Conservation (phyloP, 441 rosid species). For the Pelargonium australe region DNA sequence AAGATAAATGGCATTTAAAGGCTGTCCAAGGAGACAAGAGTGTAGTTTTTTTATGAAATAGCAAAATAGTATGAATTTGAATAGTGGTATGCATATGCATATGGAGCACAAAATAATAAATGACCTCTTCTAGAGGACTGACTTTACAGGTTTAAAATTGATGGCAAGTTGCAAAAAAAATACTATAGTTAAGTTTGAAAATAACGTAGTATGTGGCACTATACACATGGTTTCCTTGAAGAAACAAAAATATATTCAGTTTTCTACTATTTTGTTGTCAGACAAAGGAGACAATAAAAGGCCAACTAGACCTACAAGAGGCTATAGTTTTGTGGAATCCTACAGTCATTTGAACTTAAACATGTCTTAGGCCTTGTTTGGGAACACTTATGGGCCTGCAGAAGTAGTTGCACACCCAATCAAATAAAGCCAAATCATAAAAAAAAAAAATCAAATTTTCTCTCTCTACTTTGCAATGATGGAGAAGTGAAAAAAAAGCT, state of each 20-base stretch:
- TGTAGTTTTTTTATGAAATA: no score
- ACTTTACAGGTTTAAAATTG: not conserved
- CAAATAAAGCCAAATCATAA: no score
- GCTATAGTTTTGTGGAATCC: not conserved
- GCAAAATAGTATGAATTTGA: no score
- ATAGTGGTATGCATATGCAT: not conserved
- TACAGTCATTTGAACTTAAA: not conserved
- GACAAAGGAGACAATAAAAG: not conserved
- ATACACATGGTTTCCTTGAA: not conserved
- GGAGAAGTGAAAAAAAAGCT: no score
- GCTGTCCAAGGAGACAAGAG: not conserved
- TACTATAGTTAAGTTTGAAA: not conserved
- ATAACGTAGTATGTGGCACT: not conserved
- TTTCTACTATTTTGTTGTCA: no score
- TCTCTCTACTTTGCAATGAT: no score
- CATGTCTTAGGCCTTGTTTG: no score
- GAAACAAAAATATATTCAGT: no score
- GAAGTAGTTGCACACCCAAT: no score
- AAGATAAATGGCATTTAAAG: not conserved
- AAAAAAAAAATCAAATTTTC: no score
- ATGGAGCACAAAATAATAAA: not conserved
- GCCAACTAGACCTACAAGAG: slow-evolving; percentile 1
- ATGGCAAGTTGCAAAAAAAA: not conserved
- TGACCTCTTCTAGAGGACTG: not conserved
- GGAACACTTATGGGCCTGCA: no score